Conservation (phyloP, 1,284 basidiomycete species). For the Puccinia brachypodii region DNA sequence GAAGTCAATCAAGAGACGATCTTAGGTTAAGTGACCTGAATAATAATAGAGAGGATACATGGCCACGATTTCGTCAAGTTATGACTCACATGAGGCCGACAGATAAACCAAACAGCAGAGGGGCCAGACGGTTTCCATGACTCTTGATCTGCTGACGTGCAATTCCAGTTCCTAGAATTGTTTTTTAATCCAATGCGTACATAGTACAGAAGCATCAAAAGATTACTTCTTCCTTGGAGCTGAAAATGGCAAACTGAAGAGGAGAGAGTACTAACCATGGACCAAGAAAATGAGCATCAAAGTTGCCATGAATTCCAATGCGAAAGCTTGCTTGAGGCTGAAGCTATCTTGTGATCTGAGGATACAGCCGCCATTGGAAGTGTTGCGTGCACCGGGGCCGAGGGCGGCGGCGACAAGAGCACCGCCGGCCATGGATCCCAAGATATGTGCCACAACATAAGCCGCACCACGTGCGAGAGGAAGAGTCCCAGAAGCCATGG, state of each 20-base stretch:
- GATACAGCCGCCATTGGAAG: constrained; percentile 32
- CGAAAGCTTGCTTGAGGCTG: constrained; percentile 20
- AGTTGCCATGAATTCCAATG: constrained; percentile 34
- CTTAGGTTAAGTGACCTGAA: neutral
- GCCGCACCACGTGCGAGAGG: neutral
- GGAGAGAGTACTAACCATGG: neutral
- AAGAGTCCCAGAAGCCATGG: neutral
- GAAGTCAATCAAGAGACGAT: neutral
- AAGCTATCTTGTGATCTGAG: constrained; percentile 12
- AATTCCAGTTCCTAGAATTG: constrained; percentile 23
- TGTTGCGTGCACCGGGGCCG: neutral
- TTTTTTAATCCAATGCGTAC: neutral
- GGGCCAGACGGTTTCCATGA: constrained; percentile 2
- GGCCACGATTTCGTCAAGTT: neutral
- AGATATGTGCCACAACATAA: constrained; percentile 20
- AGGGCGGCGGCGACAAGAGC: constrained; percentile 31
- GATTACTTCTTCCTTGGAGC: no score
- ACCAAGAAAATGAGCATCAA: constrained; percentile 24
- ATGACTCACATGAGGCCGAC: constrained; percentile 31
- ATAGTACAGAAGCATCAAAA: no score
- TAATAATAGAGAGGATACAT: neutral
- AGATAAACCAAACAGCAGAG: constrained; percentile 33
- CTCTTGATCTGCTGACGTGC: neutral
- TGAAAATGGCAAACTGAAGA: neutral
- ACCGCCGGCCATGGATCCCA: constrained; percentile 32